These are phyloP conservation scores for Lablab purpureus DNA, from an alignment of 306 rosid genomes.

Conservation along the genomic window DNA sequence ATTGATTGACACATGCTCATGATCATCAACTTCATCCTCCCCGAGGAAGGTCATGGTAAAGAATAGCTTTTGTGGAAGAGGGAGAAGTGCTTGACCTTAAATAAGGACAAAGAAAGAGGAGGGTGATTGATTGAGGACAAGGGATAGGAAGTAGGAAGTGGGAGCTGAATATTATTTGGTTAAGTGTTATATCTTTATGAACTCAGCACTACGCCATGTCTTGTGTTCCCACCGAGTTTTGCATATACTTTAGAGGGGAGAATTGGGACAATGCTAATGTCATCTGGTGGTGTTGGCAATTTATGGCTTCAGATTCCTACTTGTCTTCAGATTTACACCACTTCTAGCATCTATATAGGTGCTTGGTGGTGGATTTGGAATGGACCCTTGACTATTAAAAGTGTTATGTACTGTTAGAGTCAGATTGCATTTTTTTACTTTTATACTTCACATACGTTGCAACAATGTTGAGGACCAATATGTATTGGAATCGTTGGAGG, in stretches of 20 bases:
- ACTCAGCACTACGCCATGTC: constrained; percentile 45
- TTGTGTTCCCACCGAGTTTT: constrained; percentile 55
- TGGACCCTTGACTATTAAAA: constrained; percentile 36
- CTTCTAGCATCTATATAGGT: constrained; percentile 43
- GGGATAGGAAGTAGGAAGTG: constrained; percentile 44
- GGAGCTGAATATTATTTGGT: constrained; percentile 48
- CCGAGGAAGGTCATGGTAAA: constrained; percentile 49
- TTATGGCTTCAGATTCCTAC: constrained; percentile 59
- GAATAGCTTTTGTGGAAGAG: constrained; percentile 37
- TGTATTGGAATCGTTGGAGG: constrained; percentile 24
- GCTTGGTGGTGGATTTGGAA: constrained; percentile 35
- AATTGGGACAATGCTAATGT: constrained; percentile 56
- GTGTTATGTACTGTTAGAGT: constrained; percentile 18
- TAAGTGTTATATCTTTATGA: constrained; percentile 43
- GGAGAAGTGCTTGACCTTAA: constrained; percentile 48
- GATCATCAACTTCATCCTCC: constrained; percentile 38
- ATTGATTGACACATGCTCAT: constrained; percentile 28
- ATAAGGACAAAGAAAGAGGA: constrained; percentile 40
- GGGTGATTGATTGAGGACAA: constrained; percentile 36
- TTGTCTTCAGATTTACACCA: constrained; percentile 48
- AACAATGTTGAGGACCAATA: background rate
- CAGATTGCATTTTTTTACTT: background rate
- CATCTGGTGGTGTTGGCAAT: constrained; percentile 54
- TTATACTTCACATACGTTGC: constrained; percentile 29
- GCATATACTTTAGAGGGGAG: constrained; percentile 54